phyloP scores from a whole-genome alignment of 2,329 filamentous ascomycete genomes.

The Cytospora piceae region DNA sequence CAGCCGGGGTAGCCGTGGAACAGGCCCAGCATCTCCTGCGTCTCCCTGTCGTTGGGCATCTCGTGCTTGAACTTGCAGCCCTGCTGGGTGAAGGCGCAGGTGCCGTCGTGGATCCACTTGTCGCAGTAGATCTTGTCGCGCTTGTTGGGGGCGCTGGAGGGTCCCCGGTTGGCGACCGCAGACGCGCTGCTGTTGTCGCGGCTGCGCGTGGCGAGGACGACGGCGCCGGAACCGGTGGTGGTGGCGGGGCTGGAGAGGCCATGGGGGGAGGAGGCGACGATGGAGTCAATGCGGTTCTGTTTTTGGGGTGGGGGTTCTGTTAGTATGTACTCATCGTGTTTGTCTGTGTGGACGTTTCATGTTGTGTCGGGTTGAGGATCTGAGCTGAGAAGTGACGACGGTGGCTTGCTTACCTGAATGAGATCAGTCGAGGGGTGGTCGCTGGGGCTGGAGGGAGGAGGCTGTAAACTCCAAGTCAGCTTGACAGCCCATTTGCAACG shows the following conservation, averaged over 20 bases:
- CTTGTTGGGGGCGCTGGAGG: conserved; percentile 43
- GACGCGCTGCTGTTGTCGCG: neutral
- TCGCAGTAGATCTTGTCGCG: conserved; percentile 77
- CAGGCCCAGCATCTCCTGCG: conserved; percentile 72
- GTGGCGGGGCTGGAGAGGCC: conserved; percentile 3
- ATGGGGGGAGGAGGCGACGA: conserved; percentile 36
- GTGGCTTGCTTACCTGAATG: conserved; percentile 25
- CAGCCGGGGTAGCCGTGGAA: conserved; percentile 65
- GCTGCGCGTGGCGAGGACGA: conserved; percentile 6
- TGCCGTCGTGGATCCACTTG: conserved; percentile 85
- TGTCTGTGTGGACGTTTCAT: neutral
- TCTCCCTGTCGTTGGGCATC: conserved; percentile 73
- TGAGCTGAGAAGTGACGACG: conserved; percentile 26
- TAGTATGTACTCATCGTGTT: neutral
- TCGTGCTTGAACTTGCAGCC: conserved; percentile 91
- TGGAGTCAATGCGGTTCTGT: conserved; percentile 45
- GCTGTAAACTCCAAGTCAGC: conserved; percentile 13
- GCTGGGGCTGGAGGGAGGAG: conserved; percentile 25
- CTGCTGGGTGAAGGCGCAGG: conserved; percentile 83
- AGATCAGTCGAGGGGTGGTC: conserved; percentile 12
- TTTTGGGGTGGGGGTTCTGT: neutral
- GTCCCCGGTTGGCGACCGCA: conserved; percentile 3
- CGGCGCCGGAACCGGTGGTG: neutral
- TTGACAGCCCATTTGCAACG: neutral
- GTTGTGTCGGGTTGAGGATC: conserved; percentile 13